Base-by-base conservation (phyloP, 352 stramenopile species). In the Globisporangium canariense region DNA sequence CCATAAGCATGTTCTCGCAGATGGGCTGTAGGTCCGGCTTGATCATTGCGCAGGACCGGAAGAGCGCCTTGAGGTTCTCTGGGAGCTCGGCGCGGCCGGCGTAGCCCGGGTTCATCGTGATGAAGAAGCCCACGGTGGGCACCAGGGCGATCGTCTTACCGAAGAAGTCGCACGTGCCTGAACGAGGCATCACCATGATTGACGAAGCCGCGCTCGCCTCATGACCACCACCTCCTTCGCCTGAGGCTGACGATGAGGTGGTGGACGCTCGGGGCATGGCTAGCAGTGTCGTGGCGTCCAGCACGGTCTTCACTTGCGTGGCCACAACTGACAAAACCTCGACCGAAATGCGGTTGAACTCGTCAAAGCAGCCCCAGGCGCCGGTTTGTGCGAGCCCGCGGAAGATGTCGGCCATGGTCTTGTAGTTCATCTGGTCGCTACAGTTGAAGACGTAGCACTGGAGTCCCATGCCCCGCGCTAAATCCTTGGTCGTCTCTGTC, bases 281-380 rank as follows among this genome's bases (percentile, higher is more conserved):
- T 2, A 83, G 62, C 30, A 70, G 65, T 34, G 72, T 43, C 36
- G 74, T 66, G 1, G 93, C 92, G 73, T 99, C 96, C 63, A 99
- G 79, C 28, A 99, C 94, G 0, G 94, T 98, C 68, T 99, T 98
- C n/a, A 99, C 95, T 64, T 99, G 96, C 3, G 95, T 98, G 16
- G 94, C 94, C 13, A 99, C 95, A 14, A 98, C 94, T 1, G 87
- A 97, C 7, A 99, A 70, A 11, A 98, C 96, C 74, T 99, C 96
- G 40, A 99, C 97, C 8, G 91, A 95, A 70, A 98, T 98, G 40
- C 96, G 90, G 61, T 98, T 98, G 62, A 98, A 98, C 71, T 98
- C 93, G 64, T 98, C 94, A 73, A 98, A 98, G 67, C 94, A 98
- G 6, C 96, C 96, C 96, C 96, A 98, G 3, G 96, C 92, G 34